phyloP scores from a whole-genome alignment of 352 stramenopile species.

The Phytophthora sp. region DNA sequence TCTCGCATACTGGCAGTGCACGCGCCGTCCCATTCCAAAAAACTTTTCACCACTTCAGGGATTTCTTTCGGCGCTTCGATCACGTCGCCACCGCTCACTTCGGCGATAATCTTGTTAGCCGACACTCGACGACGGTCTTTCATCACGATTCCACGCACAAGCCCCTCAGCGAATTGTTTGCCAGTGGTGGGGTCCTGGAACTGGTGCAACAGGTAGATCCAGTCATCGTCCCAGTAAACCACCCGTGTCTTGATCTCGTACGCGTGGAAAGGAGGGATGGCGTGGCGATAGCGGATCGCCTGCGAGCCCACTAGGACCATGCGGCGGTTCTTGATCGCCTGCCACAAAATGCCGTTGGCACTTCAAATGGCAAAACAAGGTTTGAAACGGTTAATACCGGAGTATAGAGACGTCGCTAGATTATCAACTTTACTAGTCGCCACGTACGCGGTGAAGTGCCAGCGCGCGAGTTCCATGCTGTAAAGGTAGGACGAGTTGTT shows the following conservation, averaged over 20 bases:
- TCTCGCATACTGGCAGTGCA: conserved; percentile 38
- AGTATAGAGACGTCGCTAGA: neutral
- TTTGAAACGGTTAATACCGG: neutral
- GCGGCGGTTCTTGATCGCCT: conserved; percentile 67
- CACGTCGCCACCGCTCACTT: conserved; percentile 30
- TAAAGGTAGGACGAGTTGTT: conserved; percentile 89
- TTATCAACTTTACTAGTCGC: neutral
- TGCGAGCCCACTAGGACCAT: conserved; percentile 72
- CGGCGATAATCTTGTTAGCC: conserved; percentile 22
- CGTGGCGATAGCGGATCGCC: conserved; percentile 63
- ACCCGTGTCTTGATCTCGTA: conserved; percentile 71
- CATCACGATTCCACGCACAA: conserved; percentile 38
- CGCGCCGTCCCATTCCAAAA: conserved; percentile 45
- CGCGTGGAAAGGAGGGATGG: conserved; percentile 58
- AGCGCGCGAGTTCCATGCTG: conserved; percentile 87
- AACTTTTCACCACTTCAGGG: conserved; percentile 38
- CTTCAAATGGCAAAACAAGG: conserved; percentile 21
- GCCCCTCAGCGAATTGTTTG: conserved; percentile 61
- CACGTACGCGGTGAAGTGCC: conserved; percentile 78
- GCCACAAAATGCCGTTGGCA: conserved; percentile 54
- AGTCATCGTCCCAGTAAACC: conserved; percentile 61
- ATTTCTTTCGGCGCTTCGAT: conserved; percentile 28
- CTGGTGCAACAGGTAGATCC: conserved; percentile 69
- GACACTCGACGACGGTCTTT: conserved; percentile 33
- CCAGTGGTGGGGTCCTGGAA: conserved; percentile 59